These are phyloP conservation scores for Groenewaldozyma salmanticensis DNA, from an alignment of 805 yeast species.

Conservation along the genomic window DNA sequence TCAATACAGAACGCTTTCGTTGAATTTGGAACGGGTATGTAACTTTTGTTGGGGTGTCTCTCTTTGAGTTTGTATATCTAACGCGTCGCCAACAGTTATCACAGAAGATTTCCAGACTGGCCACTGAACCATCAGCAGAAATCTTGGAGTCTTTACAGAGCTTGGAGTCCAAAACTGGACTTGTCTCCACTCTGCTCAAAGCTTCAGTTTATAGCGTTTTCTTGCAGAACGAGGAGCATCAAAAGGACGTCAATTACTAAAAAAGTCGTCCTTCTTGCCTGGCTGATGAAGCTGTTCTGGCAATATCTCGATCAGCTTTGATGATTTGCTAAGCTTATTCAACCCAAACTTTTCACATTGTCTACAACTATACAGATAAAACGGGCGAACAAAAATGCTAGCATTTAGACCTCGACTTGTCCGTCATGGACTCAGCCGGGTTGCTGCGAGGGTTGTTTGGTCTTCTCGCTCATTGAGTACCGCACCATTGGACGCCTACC, in stretches of 20 bases:
- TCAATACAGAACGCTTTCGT: conserved; percentile 32
- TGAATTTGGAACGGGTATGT: conserved; percentile 24
- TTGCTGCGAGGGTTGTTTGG: no score
- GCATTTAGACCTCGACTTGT: no score
- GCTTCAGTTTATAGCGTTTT: conserved; percentile 62
- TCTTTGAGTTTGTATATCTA: neutral
- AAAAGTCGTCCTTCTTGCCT: conserved; percentile 4
- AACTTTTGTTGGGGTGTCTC: neutral
- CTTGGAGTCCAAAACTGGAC: conserved; percentile 52
- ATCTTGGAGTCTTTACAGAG: conserved; percentile 44
- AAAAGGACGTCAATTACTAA: conserved; percentile 3
- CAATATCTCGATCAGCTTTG: neutral
- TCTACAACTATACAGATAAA: no score
- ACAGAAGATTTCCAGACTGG: conserved; percentile 10
- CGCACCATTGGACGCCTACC: conserved; percentile 31
- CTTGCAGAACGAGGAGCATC: conserved; percentile 35
- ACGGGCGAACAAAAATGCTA: no score
- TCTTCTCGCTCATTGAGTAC: no score
- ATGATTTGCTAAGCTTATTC: no score
- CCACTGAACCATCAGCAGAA: conserved; percentile 22
- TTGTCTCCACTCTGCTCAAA: conserved; percentile 57
- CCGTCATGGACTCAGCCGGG: no score
- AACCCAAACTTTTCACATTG: no score
- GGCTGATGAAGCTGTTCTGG: conserved; percentile 1
- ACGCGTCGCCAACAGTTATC: conserved; percentile 13